These are phyloP conservation scores for Malassezia nana DNA, from an alignment of 1,284 basidiomycete species.

Conservation along the genomic window DNA sequence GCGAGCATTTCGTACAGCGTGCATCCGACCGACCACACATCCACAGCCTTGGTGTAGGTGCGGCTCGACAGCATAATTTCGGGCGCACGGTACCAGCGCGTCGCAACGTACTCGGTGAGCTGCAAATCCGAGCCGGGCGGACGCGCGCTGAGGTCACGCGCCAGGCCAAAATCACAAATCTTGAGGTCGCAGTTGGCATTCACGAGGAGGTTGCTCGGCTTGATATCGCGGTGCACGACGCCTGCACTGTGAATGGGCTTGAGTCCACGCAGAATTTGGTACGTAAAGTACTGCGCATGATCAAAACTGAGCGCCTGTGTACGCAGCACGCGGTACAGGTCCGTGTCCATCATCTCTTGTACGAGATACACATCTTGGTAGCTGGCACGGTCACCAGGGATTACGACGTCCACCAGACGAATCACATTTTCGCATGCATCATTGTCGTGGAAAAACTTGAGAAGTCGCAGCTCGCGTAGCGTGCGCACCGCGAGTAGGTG, in stretches of 20 bases:
- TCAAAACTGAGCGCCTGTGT: constrained; percentile 59
- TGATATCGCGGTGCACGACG: constrained; percentile 88
- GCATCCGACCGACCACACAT: constrained; percentile 80
- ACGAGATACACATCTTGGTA: constrained; percentile 38
- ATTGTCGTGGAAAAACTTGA: constrained; percentile 18
- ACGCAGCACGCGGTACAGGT: constrained; percentile 74
- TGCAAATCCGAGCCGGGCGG: constrained; percentile 19
- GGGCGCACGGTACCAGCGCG: constrained; percentile 36
- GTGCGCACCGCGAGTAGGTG: constrained; percentile 19
- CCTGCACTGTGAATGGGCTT: constrained; percentile 89
- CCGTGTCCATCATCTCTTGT: constrained; percentile 75
- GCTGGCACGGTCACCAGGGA: constrained; percentile 20
- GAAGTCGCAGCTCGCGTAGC: constrained; percentile 20
- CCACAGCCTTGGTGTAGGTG: constrained; percentile 41
- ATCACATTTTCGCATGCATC: constrained; percentile 24
- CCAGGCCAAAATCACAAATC: constrained; percentile 33
- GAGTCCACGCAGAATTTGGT: constrained; percentile 77
- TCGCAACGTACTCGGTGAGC: constrained; percentile 44
- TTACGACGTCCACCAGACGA: constrained; percentile 28
- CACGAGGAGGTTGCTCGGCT: constrained; percentile 86
- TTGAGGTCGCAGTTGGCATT: constrained; percentile 86
- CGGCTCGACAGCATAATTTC: constrained; percentile 37
- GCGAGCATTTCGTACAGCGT: constrained; percentile 94
- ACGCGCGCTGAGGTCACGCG: constrained; percentile 19
- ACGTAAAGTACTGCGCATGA: constrained; percentile 46